A percentile compares a stretch with the other conserved stretches of the same genome.
Evolutionary conservation across 176 grass and related monocot genomes (phyloP).

Genomic region (Lolium perenne): DNA sequence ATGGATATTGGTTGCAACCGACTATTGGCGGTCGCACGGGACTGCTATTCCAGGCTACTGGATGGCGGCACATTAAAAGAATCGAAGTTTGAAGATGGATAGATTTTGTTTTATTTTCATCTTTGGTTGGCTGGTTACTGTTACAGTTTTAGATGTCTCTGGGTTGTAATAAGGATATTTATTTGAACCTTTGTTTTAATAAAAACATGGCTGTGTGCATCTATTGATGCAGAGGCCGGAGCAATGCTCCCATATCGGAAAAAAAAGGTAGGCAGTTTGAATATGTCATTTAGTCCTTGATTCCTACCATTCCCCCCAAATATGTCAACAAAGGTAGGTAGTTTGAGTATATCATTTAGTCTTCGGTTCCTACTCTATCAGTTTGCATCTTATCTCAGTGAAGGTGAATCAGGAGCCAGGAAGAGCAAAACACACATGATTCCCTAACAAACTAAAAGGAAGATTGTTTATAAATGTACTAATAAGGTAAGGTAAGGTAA

Average conservation of each 20-base stretch:
- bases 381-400: neutral
- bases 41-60: no score
- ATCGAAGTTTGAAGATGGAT: no score
- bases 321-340: neutral
- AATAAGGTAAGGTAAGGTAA: neutral
- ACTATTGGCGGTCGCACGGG: no score
- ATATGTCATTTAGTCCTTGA: neutral
- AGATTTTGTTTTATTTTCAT: no score
- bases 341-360: neutral
- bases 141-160: no score
- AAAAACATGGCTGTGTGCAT: no score
- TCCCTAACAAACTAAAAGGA: neutral
- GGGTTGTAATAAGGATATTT: no score
- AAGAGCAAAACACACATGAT: neutral
- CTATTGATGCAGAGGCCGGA: no score
- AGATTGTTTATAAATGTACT: neutral
- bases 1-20: no score
- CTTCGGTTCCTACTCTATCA: neutral
- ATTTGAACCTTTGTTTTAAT: no score
- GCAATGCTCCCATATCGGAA: neutral
- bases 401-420: neutral
- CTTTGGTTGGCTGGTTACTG: no score
- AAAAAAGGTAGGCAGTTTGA: constrained; percentile 15
- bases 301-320: neutral
- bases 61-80: no score